phyloP scores from a whole-genome alignment of 345 rosid species.

The Boechera retrofracta region DNA sequence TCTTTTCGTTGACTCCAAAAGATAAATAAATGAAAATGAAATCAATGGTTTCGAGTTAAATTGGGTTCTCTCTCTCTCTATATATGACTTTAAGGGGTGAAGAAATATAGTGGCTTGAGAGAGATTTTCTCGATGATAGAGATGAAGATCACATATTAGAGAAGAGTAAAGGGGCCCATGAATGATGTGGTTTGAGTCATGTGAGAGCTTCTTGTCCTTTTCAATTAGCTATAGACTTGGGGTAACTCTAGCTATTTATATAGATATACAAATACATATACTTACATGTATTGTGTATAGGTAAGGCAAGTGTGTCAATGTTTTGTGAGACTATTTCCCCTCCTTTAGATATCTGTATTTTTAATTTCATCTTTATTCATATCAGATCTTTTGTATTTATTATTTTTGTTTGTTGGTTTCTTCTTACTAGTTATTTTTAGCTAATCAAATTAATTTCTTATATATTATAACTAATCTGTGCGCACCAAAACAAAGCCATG shows the following conservation, averaged over 20 bases:
- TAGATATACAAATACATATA: slow-evolving; percentile 19
- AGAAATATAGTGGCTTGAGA: slow-evolving; percentile 43
- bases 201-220: slow-evolving; percentile 80
- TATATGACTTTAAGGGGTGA: slow-evolving; percentile 34
- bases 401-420: slow-evolving; percentile 30
- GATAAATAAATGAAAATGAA: slow-evolving; percentile 39
- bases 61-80: slow-evolving; percentile 22
- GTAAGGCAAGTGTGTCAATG: slow-evolving; percentile 32
- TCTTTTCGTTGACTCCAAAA: slow-evolving; percentile 46
- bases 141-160: slow-evolving; percentile 42
- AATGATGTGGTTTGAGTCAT: slow-evolving; percentile 78
- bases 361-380: slow-evolving; percentile 33
- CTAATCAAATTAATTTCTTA: background rate
- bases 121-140: slow-evolving; percentile 42
- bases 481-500: background rate
- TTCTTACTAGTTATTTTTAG: slow-evolving; percentile 30
- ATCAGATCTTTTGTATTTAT: slow-evolving; percentile 38
- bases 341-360: slow-evolving; percentile 34
- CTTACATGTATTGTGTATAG: slow-evolving; percentile 29
- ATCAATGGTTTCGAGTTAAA: slow-evolving; percentile 28
- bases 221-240: slow-evolving; percentile 54
- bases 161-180: slow-evolving; percentile 66
- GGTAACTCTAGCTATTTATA: slow-evolving; percentile 46
- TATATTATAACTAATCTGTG: slow-evolving; percentile 19
- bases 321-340: slow-evolving; percentile 26